phyloP scores from a whole-genome alignment of 129 eudicot species.

The Chrysanthemum makinoi region DNA sequence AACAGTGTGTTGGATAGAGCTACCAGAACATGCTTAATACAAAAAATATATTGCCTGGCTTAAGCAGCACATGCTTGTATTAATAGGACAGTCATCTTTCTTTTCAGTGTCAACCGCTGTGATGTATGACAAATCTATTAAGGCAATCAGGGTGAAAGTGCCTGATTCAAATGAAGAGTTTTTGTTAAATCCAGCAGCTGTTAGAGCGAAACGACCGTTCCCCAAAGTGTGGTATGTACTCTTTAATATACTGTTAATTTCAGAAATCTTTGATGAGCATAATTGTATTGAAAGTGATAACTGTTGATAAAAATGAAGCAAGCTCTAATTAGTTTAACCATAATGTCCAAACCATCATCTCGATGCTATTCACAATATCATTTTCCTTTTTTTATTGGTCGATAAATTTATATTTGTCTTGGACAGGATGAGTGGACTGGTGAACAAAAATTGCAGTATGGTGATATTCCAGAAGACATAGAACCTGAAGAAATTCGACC shows the following conservation, averaged over 20 bases:
- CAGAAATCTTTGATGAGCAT: neutral
- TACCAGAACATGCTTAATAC: neutral
- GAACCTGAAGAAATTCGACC: slow-evolving; percentile 97
- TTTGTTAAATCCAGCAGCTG: slow-evolving; percentile 92
- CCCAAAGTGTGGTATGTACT: slow-evolving; percentile 88
- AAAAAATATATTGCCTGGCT: no score
- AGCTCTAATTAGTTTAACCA: neutral
- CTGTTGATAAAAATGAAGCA: neutral
- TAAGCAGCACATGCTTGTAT: no score
- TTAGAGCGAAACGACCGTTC: slow-evolving; percentile 95
- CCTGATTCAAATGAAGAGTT: slow-evolving; percentile 95
- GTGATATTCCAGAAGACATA: slow-evolving; percentile 86
- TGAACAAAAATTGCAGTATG: slow-evolving; percentile 76
- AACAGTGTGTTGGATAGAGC: no score
- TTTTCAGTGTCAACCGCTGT: slow-evolving; percentile 91
- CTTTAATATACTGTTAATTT: neutral
- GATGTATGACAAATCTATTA: slow-evolving; percentile 73
- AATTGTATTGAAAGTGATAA: neutral
- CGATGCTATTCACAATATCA: neutral
- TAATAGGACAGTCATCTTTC: no score
- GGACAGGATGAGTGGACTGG: slow-evolving; percentile 94
- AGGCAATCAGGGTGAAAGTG: slow-evolving; percentile 95
- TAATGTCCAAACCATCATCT: neutral
- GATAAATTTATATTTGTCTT: neutral
- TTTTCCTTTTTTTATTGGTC: slow-evolving; percentile 13